phyloP scores from a whole-genome alignment of 768 basidiomycete species.

The Phylloporus scabripes region DNA sequence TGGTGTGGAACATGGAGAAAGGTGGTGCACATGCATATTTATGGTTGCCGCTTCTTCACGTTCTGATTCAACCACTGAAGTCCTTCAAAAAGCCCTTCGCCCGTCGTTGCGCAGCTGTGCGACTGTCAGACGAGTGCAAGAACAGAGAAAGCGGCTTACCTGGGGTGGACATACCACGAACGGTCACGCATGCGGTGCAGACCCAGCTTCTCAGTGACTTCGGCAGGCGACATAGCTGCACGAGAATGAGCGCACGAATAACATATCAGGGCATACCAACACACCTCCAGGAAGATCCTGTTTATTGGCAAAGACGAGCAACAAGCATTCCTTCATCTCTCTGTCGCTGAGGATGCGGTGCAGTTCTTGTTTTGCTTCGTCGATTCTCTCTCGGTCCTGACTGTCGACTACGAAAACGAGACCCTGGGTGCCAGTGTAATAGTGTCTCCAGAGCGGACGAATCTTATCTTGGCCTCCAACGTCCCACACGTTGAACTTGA shows the following conservation, averaged over 20 bases:
- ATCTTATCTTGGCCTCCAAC: conserved; percentile 99
- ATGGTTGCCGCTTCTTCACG: conserved; percentile 88
- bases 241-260: neutral
- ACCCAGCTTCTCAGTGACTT: conserved; percentile 95
- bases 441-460: conserved; percentile 96
- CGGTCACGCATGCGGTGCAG: conserved; percentile 94
- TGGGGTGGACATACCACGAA: conserved; percentile 99
- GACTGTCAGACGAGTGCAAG: conserved; percentile 2
- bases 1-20: conserved; percentile 17
- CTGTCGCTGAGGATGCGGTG: conserved; percentile 94
- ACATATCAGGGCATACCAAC: conserved; percentile 21
- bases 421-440: conserved; percentile 98
- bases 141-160: conserved; percentile 43
- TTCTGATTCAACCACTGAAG: conserved; percentile 97
- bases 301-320: conserved; percentile 99
- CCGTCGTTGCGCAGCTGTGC: conserved; percentile 86
- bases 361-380: conserved; percentile 93
- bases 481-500: conserved; percentile 93
- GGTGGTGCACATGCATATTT: conserved; percentile 25
- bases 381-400: conserved; percentile 90
- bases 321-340: conserved; percentile 95
- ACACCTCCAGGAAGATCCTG: conserved; percentile 95
- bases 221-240: conserved; percentile 94
- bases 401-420: conserved; percentile 98
- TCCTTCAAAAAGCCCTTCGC: conserved; percentile 95